Evolutionary conservation across 1,284 basidiomycete genomes (phyloP), one percentile per base, ranked within the genome.

Genomic region (Phlebopus sp.): DNA sequence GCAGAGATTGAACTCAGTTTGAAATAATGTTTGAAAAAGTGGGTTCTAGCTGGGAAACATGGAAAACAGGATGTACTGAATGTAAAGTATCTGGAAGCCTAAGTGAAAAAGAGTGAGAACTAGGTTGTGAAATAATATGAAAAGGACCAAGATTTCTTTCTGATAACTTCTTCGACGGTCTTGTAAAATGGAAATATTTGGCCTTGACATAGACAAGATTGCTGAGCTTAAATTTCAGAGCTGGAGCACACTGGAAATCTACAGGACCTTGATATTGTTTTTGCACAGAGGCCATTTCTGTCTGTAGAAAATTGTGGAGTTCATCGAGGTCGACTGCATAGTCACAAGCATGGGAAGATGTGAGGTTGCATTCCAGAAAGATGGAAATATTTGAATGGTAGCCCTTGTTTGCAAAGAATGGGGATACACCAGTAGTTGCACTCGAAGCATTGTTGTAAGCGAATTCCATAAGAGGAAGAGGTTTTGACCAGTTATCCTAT

Each of bases 401-500:
- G 6, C 64, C 66, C 6, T 58, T 52, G 32, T 58, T 57, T n/a
- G 59, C 60, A 19, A 58, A 60, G 60, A 69, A 69, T 0, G 63
- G 67, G 3, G 64, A 56, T 9, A 53, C 37, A 1, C 37, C 41
- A 5, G 57, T 66, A 4, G 62, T 48, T 0, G 19, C 15, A 11
- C 29, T 51, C 2, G 18, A 37, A 1, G 17, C 18, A 27, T 51
- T 51, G 37, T 51, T 51, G 45, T 27, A 47, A 3, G 30, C 2
- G 5, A 51, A 51, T 29, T 51, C 46, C 13, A 45, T 23, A 0
- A 71, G 32, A 0, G 67, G 66, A 0, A 76, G 61, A 2, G 63
- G 55, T 0, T 55, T 31, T 0, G 49, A 39, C 75, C 74, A 77
- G 48, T 75, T 55, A 53, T 66, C 55, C 46, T 74, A 71, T 27